Evolutionary conservation across 2,329 filamentous ascomycete genomes (phyloP).

Genomic region (Colletotrichum cuscutae): DNA sequence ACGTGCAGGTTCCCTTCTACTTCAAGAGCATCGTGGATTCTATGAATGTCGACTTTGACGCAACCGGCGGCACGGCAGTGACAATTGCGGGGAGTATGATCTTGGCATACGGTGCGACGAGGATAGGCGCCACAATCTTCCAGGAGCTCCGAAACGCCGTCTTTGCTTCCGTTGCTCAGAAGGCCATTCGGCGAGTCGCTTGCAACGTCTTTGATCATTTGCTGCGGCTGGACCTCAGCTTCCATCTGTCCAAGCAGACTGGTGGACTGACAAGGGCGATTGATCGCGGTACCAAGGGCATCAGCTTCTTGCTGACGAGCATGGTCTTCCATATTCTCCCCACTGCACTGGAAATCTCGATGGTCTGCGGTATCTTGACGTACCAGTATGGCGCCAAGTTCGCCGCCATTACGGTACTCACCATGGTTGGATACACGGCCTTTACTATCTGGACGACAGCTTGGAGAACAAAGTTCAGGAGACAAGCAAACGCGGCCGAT

Average conservation of each 20-base stretch:
- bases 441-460: conserved; percentile 97
- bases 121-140: conserved; percentile 89
- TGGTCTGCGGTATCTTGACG: conserved; percentile 96
- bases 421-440: conserved; percentile 94
- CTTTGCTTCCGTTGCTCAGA: conserved; percentile 96
- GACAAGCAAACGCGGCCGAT: conserved; percentile 94
- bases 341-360: conserved; percentile 90
- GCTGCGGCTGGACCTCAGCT: conserved; percentile 87
- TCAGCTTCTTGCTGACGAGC: conserved; percentile 94
- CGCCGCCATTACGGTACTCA: conserved; percentile 87
- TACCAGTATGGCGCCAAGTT: conserved; percentile 96
- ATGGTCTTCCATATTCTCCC: conserved; percentile 99
- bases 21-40: conserved; percentile 98
- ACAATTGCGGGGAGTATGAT: conserved; percentile 94
- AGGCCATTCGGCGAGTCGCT: conserved; percentile 91
- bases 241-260: conserved; percentile 94
- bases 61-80: conserved; percentile 86
- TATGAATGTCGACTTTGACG: conserved; percentile 95
- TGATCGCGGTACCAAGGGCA: conserved; percentile 96
- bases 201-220: conserved; percentile 93
- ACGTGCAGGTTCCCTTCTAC: conserved; percentile 98
- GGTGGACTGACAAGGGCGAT: conserved; percentile 94
- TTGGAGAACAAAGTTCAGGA: conserved; percentile 96
- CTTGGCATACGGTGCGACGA: conserved; percentile 87
- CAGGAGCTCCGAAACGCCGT: conserved; percentile 96